These are phyloP conservation scores for Fomes fomentarius DNA, from an alignment of 1,284 basidiomycete genomes.

Conservation along the genomic window DNA sequence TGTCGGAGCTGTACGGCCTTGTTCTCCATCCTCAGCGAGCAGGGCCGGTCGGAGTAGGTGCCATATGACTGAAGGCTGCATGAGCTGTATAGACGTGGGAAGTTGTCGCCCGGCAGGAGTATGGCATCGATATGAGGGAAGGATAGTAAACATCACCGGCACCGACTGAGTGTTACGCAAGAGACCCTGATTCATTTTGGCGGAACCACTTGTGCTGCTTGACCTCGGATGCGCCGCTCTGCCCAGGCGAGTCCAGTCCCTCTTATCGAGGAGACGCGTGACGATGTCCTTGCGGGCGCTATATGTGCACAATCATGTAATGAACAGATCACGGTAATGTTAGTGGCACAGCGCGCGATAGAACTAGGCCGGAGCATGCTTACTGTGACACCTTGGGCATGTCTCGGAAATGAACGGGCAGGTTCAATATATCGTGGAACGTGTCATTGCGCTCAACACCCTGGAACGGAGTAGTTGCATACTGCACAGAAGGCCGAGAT, in stretches of 20 bases:
- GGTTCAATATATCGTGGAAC: constrained; percentile 95
- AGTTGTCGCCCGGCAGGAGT: too few relatives aligned
- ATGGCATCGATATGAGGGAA: too few relatives aligned
- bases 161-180: too few relatives aligned
- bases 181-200: constrained; percentile 97
- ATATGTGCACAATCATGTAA: constrained; percentile 36
- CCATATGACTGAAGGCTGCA: too few relatives aligned
- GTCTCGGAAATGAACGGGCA: too few relatives aligned
- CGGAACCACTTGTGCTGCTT: constrained; percentile 99
- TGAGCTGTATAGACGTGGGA: too few relatives aligned
- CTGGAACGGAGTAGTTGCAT: constrained; percentile 98
- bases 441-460: constrained; percentile 93
- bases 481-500: constrained; percentile 50
- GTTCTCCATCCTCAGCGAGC: too few relatives aligned
- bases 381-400: too few relatives aligned
- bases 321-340: constrained; percentile 12
- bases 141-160: constrained; percentile 68
- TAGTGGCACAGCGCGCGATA: constrained; percentile 17
- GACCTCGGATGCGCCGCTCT: constrained; percentile 97
- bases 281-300: constrained; percentile 89
- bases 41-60: too few relatives aligned
- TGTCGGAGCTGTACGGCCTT: too few relatives aligned
- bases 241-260: constrained; percentile 87
- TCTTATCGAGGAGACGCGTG: constrained; percentile 90
- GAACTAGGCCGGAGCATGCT: constrained; percentile 20